Conservation (phyloP, 768 basidiomycete genomes). For the Collybia mongolica region DNA sequence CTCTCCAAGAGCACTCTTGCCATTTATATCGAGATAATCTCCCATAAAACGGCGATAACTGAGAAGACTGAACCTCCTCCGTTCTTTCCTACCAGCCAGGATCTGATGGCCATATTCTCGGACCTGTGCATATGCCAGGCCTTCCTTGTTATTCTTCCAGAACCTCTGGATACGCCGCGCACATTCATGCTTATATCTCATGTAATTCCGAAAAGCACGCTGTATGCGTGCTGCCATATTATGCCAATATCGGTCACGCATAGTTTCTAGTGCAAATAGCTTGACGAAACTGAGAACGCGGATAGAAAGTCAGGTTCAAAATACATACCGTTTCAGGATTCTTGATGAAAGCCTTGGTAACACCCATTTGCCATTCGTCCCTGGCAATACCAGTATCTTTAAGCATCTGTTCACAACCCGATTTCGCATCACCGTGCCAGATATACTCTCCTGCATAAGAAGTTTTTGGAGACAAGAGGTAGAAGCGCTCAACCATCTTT, state of each 20-base stretch:
- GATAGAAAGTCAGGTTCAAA: neutral
- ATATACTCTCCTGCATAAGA: conserved; percentile 99
- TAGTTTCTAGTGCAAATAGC: conserved; percentile 97
- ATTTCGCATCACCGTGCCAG: conserved; percentile 88
- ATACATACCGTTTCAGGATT: conserved; percentile 90
- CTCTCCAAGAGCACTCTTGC: conserved; percentile 73
- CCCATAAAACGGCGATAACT: conserved; percentile 95
- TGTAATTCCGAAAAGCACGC: conserved; percentile 92
- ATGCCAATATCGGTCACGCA: conserved; percentile 99
- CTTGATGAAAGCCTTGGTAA: conserved; percentile 98
- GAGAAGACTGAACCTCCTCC: conserved; percentile 88
- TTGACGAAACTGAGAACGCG: conserved; percentile 28
- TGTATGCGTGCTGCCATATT: conserved; percentile 99
- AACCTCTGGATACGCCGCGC: conserved; percentile 94
- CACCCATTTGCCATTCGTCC: conserved; percentile 99
- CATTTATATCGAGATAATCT: conserved; percentile 92
- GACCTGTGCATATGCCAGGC: conserved; percentile 82
- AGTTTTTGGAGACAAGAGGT: conserved; percentile 89
- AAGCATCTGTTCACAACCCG: conserved; percentile 90
- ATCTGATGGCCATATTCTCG: conserved; percentile 96
- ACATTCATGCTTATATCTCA: conserved; percentile 94
- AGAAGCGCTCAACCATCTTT: conserved; percentile 99
- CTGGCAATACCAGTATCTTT: conserved; percentile 93
- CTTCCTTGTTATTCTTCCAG: conserved; percentile 98
- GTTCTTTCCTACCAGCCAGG: conserved; percentile 88